These are phyloP conservation scores for Candida verbasci DNA, from an alignment of 805 yeast genomes.

Conservation along the genomic window DNA sequence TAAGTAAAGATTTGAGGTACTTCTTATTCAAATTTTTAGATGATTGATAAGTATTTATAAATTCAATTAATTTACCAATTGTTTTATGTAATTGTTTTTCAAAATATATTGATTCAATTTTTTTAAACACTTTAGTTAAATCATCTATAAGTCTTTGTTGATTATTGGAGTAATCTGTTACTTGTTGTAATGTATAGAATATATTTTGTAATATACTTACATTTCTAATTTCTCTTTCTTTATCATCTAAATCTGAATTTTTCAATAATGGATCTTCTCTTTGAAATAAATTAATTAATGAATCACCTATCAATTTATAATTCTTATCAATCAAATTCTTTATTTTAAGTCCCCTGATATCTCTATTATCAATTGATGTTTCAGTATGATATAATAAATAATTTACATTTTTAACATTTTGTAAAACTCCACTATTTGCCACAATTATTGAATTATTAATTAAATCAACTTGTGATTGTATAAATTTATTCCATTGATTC, in stretches of 20 bases:
- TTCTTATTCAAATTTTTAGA: conserved; percentile 58
- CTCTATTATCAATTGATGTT: conserved; percentile 24
- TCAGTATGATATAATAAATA: conserved; percentile 31
- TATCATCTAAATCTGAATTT: conserved; percentile 40
- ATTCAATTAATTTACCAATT: conserved; percentile 64
- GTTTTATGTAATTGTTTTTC: conserved; percentile 36
- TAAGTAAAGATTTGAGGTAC: conserved; percentile 53
- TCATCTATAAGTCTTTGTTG: conserved; percentile 19
- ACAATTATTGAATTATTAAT: conserved; percentile 31
- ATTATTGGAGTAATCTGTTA: conserved; percentile 15
- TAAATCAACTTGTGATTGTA: conserved; percentile 48
- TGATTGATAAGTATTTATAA: conserved; percentile 59
- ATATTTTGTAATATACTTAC: conserved; percentile 38
- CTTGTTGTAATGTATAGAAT: conserved; percentile 31
- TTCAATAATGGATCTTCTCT: conserved; percentile 42
- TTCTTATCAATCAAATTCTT: conserved; percentile 23
- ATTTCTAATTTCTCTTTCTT: conserved; percentile 37
- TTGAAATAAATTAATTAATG: conserved; percentile 29
- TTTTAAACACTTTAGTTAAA: conserved; percentile 24
- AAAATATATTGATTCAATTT: conserved; percentile 28
- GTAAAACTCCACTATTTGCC: conserved; percentile 34
- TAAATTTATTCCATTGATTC: conserved; percentile 54
- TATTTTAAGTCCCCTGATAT: conserved; percentile 16
- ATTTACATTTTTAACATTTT: conserved; percentile 29
- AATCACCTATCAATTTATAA: conserved; percentile 28